phyloP scores from a whole-genome alignment of 139 green algal species.

The Spirogloea muscicola region DNA sequence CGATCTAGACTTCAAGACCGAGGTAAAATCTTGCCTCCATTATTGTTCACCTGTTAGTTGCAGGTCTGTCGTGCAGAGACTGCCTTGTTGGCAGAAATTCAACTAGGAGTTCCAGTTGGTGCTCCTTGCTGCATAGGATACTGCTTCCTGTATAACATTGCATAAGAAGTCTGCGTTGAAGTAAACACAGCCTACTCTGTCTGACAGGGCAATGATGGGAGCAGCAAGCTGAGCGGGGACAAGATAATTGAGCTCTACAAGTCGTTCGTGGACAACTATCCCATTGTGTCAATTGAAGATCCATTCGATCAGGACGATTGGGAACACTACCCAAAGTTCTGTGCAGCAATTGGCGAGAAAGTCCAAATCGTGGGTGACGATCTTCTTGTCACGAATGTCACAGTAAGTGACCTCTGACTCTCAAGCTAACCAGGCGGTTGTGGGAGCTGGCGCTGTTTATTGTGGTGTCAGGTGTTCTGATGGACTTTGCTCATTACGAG shows the following conservation, averaged over 20 bases:
- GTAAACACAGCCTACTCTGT: constrained; percentile 1
- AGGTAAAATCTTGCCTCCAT: constrained; percentile 14
- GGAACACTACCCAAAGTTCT: constrained; percentile 73
- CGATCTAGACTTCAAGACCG: constrained; percentile 96
- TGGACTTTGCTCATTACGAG: no score
- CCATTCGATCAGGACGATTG: constrained; percentile 99
- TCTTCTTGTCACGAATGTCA: constrained; percentile 95
- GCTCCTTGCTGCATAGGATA: not conserved
- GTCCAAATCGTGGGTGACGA: constrained; percentile 96
- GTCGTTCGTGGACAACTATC: constrained; percentile 67
- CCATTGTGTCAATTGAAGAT: constrained; percentile 96
- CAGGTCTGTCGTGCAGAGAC: no score
- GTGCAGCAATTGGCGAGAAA: constrained; percentile 57
- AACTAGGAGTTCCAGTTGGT: not conserved
- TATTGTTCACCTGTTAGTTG: no score
- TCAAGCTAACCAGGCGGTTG: constrained; percentile 49
- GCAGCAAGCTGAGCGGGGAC: constrained; percentile 72
- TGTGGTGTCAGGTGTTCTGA: not conserved
- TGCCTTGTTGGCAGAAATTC: no score
- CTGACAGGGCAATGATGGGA: constrained; percentile 72
- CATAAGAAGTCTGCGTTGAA: not conserved
- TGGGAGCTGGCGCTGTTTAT: not conserved
- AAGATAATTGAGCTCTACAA: constrained; percentile 90
- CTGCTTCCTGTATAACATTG: not conserved
- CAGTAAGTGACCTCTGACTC: constrained; percentile 51